phyloP scores from a whole-genome alignment of 768 basidiomycete genomes.

The Boletus sp. region DNA sequence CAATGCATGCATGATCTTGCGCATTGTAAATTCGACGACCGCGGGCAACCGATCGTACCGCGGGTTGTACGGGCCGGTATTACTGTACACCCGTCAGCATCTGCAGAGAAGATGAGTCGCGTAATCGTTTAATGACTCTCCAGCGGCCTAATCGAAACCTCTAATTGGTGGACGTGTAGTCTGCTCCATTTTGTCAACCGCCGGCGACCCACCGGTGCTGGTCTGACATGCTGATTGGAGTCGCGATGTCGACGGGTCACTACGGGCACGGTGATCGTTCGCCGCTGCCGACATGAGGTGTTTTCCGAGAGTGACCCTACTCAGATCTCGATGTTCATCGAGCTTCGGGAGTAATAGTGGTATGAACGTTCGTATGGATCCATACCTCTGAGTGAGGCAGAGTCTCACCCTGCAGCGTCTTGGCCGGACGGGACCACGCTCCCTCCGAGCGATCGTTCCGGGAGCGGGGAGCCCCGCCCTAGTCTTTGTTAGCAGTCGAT shows the following conservation, averaged over 20 bases:
- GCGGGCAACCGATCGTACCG: not conserved
- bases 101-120: not conserved
- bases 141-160: not conserved
- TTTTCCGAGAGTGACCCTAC: not conserved
- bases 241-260: not conserved
- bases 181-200: not conserved
- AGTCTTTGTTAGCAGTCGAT: too few species aligned
- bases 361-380: not conserved
- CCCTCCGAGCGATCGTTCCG: too few species aligned
- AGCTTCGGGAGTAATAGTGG: not conserved
- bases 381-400: conserved; percentile 8
- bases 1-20: too few species aligned
- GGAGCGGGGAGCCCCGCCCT: too few species aligned
- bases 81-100: not conserved
- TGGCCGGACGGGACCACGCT: not conserved
- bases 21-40: not conserved
- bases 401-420: not conserved
- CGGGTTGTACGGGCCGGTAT: not conserved
- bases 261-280: not conserved
- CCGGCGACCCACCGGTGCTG: not conserved
- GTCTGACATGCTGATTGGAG: too few species aligned
- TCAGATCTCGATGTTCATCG: not conserved
- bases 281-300: not conserved
- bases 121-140: not conserved
- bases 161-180: not conserved